A percentile compares a stretch with the other conserved stretches of the same genome.
Conservation (phyloP, 371 early-diverging fungal genomes). For the Mortierella sp. region DNA sequence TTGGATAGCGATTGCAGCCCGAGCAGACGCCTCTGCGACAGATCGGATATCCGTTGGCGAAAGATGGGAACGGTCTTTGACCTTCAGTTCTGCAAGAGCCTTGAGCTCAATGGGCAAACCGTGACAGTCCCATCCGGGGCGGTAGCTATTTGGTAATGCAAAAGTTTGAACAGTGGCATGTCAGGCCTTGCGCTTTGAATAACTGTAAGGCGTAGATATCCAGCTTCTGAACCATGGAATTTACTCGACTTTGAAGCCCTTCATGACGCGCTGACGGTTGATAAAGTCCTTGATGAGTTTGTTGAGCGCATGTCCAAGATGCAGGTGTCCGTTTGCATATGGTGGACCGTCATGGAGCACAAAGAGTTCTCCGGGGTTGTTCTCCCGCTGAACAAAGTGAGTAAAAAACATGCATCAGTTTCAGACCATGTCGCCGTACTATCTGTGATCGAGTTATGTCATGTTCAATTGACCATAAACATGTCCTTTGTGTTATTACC, state of each 20-base stretch:
- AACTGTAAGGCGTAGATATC: background rate
- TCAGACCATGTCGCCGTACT: no score
- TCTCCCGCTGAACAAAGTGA: constrained; percentile 49
- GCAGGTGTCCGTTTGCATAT: constrained; percentile 95
- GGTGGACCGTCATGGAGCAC: constrained; percentile 98
- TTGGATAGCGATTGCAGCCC: constrained; percentile 75
- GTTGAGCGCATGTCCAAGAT: constrained; percentile 94
- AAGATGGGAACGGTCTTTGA: constrained; percentile 54
- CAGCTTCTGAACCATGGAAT: background rate
- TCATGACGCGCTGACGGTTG: constrained; percentile 87
- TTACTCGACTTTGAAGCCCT: constrained; percentile 86
- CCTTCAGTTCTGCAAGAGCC: constrained; percentile 77
- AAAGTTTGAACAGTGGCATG: background rate
- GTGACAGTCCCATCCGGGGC: constrained; percentile 98
- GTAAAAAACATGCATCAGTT: background rate
- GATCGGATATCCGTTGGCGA: constrained; percentile 75
- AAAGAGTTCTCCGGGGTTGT: constrained; percentile 75
- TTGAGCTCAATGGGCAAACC: constrained; percentile 97
- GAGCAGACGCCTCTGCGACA: constrained; percentile 77
- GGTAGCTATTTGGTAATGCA: constrained; percentile 73
- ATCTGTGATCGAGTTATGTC: no score
- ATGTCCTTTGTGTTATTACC: no score
- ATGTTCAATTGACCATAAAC: no score
- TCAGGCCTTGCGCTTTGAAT: background rate
- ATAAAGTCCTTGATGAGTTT: constrained; percentile 96